Evolutionary conservation across 208 protist genomes (phyloP).

Genomic region (Trypanosoma mega): DNA sequence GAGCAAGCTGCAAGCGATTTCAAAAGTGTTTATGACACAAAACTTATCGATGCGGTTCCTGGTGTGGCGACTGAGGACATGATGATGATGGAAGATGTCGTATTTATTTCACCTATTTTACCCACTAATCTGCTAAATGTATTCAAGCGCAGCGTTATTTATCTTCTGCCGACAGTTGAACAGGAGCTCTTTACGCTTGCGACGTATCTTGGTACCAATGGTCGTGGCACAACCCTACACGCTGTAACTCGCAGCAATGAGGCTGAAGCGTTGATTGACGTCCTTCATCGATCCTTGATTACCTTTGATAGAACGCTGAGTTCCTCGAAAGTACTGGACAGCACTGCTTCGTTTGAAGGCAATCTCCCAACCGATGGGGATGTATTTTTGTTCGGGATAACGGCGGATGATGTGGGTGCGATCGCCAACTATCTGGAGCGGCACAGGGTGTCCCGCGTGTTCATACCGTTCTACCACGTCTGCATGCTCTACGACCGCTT

Average conservation of each 20-base stretch:
- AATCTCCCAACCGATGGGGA: background rate
- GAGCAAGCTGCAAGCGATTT: background rate
- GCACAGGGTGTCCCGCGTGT: background rate
- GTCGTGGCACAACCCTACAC: background rate
- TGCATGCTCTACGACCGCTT: conserved; percentile 32
- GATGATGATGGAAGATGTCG: background rate
- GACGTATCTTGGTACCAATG: background rate
- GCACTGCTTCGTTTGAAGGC: background rate
- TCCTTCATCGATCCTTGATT: background rate
- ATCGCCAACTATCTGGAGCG: background rate
- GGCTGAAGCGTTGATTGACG: background rate
- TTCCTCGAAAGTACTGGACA: conserved; percentile 2
- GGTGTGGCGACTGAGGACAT: background rate
- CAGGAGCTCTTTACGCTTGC: conserved; percentile 9
- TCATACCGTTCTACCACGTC: conserved; percentile 41
- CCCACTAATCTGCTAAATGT: background rate
- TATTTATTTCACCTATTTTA: conserved; percentile 4
- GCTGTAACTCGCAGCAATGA: background rate
- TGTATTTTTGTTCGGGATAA: background rate
- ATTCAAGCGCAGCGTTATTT: background rate
- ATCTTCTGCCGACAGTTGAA: conserved; percentile 2
- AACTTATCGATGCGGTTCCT: background rate
- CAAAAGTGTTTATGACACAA: background rate
- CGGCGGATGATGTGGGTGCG: background rate
- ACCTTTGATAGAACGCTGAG: conserved; percentile 12